These are phyloP conservation scores for Decorospora gaudefroyi DNA, from an alignment of 2,329 filamentous ascomycete species.

Conservation along the genomic window DNA sequence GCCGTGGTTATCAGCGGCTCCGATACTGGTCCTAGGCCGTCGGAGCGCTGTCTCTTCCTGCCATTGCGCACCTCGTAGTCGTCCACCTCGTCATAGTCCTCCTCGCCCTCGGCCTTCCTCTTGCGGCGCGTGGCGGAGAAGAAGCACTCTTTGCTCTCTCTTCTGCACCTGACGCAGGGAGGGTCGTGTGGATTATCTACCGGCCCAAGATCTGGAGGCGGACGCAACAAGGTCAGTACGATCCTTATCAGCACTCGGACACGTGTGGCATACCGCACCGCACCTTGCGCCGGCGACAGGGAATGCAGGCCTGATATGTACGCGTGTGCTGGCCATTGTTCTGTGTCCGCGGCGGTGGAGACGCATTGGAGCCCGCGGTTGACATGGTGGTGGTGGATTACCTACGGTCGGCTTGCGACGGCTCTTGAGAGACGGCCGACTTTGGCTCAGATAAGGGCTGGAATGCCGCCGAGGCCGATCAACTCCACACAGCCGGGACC, in stretches of 20 bases:
- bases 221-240: slow-evolving; percentile 40
- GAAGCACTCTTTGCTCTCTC: slow-evolving; percentile 95
- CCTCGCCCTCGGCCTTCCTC: slow-evolving; percentile 67
- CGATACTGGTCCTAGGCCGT: slow-evolving; percentile 53
- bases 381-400: slow-evolving; percentile 24
- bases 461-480: slow-evolving; percentile 5
- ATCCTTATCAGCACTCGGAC: slow-evolving; percentile 7
- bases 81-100: slow-evolving; percentile 51
- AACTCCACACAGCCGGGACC: slow-evolving; percentile 8
- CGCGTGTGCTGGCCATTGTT: slow-evolving; percentile 40
- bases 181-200: slow-evolving; percentile 95
- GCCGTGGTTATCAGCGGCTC: slow-evolving; percentile 30
- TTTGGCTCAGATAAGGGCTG: slow-evolving; percentile 12
- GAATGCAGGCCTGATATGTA: slow-evolving; percentile 55
- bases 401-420: slow-evolving; percentile 24
- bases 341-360: slow-evolving; percentile 25
- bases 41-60: slow-evolving; percentile 65
- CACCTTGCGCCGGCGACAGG: slow-evolving; percentile 61
- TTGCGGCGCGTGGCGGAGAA: slow-evolving; percentile 95
- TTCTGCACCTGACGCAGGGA: slow-evolving; percentile 88
- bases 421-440: slow-evolving; percentile 17
- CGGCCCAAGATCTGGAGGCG: slow-evolving; percentile 36
- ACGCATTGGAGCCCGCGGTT: slow-evolving; percentile 29
- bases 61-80: slow-evolving; percentile 76
- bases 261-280: slow-evolving; percentile 54